phyloP scores from a whole-genome alignment of 2,329 filamentous ascomycete genomes.

The Stromatinia cepivora region DNA sequence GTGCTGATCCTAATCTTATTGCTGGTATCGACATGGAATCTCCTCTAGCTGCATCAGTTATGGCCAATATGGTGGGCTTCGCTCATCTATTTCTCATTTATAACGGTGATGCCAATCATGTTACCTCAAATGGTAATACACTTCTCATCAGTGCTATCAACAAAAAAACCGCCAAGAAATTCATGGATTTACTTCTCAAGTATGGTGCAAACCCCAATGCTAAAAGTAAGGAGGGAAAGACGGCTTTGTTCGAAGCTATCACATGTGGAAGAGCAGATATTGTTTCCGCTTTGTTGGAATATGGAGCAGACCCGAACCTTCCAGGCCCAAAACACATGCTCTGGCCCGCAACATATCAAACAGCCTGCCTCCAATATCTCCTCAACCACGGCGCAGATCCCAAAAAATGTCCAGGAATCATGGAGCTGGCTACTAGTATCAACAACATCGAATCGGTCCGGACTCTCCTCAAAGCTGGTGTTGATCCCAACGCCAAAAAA shows the following conservation, averaged over 20 bases:
- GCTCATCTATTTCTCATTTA: conserved; percentile 61
- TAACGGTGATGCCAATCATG: conserved; percentile 56
- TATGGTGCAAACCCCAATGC: conserved; percentile 59
- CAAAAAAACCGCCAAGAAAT: conserved; percentile 54
- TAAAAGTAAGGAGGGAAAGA: conserved; percentile 62
- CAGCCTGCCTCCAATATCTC: conserved; percentile 58
- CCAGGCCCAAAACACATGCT: conserved; percentile 69
- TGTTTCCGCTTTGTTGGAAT: conserved; percentile 54
- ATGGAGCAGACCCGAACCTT: conserved; percentile 65
- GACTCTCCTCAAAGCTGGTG: conserved; percentile 57
- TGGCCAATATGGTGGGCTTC: conserved; percentile 56
- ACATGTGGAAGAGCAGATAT: conserved; percentile 56
- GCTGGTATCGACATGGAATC: conserved; percentile 54
- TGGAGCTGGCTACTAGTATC: conserved; percentile 63
- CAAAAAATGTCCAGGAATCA: conserved; percentile 60
- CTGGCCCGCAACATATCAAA: conserved; percentile 63
- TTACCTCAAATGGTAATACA: conserved; percentile 59
- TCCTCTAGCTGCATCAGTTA: conserved; percentile 53
- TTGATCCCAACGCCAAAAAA: conserved; percentile 62
- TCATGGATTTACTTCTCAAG: conserved; percentile 60
- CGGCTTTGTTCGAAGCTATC: conserved; percentile 63
- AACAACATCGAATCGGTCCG: conserved; percentile 64
- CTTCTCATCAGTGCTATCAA: conserved; percentile 61
- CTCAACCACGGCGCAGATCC: conserved; percentile 59
- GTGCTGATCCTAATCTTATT: conserved; percentile 57